Percentiles rank a stretch among this genome's conserved stretches.
These are phyloP conservation scores for Bretschneidera sinensis DNA, from an alignment of 345 rosid genomes.

Conservation along the genomic window DNA sequence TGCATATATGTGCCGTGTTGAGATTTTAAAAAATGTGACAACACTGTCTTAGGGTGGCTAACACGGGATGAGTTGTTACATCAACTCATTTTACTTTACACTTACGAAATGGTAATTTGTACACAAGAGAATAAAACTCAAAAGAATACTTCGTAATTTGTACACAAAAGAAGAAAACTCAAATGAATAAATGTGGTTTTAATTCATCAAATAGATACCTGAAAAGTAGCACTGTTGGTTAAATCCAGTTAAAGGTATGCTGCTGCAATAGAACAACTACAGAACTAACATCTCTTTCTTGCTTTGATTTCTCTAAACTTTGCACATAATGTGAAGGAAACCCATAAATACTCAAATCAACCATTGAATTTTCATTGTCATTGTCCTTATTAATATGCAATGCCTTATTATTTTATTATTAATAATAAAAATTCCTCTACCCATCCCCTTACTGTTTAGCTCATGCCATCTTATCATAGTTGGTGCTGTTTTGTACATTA, in stretches of 20 bases:
- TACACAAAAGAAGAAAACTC: no score
- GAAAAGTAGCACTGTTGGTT: neutral
- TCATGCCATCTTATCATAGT: neutral
- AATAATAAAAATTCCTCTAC: no score
- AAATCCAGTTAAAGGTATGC: neutral
- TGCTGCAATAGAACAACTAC: neutral
- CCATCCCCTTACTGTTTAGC: neutral
- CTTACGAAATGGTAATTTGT: no score
- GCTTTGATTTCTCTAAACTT: neutral
- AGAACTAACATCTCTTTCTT: neutral
- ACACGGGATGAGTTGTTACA: no score
- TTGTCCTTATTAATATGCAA: neutral
- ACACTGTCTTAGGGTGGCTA: no score
- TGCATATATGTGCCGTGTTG: no score
- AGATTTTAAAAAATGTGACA: no score
- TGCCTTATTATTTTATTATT: neutral
- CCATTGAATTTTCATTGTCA: slow-evolving; percentile 14
- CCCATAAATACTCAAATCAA: slow-evolving; percentile 20
- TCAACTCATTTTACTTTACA: no score
- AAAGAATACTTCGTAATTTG: no score
- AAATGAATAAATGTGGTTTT: no score
- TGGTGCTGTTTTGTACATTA: neutral
- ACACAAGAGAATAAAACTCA: no score
- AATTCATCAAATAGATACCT: no score
- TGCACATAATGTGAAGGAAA: slow-evolving; percentile 9